Evolutionary conservation across 768 basidiomycete species (phyloP).

Genomic region (Amanita rubescens): DNA sequence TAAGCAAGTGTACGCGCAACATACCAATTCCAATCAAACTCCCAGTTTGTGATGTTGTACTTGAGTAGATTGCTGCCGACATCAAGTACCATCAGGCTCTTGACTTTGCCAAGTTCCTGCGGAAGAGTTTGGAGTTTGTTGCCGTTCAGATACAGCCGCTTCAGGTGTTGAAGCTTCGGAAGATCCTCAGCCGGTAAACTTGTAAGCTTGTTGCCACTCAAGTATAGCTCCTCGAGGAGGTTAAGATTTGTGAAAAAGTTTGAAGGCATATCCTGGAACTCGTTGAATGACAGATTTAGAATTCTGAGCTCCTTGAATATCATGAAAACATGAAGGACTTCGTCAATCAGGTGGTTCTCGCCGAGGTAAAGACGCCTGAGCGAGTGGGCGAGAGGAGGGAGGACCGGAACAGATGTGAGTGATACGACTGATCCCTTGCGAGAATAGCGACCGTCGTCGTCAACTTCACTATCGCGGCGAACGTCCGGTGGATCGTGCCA

Average conservation of each 20-base stretch:
- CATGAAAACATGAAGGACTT: slow-evolving; percentile 66
- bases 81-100: slow-evolving; percentile 74
- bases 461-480: slow-evolving; percentile 10
- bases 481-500: slow-evolving; percentile 60
- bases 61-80: slow-evolving; percentile 90
- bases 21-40: slow-evolving; percentile 99
- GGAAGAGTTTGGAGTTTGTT: slow-evolving; percentile 91
- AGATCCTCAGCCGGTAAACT: slow-evolving; percentile 88
- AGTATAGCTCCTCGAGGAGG: slow-evolving; percentile 77
- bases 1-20: slow-evolving; percentile 16
- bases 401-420: slow-evolving; percentile 16
- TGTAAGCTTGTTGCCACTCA: slow-evolving; percentile 92
- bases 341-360: slow-evolving; percentile 83
- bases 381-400: slow-evolving; percentile 59
- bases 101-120: slow-evolving; percentile 80
- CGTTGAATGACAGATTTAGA: slow-evolving; percentile 92
- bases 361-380: slow-evolving; percentile 80
- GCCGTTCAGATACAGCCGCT: slow-evolving; percentile 83
- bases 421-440: slow-evolving; percentile 22
- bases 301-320: slow-evolving; percentile 70
- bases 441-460: background rate
- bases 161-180: slow-evolving; percentile 56
- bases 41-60: slow-evolving; percentile 98
- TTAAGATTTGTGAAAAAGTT: slow-evolving; percentile 66
- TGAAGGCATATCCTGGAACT: slow-evolving; percentile 81